phyloP scores from a whole-genome alignment of 192 early-diverging fungal species.

The Allomyces arbusculus region DNA sequence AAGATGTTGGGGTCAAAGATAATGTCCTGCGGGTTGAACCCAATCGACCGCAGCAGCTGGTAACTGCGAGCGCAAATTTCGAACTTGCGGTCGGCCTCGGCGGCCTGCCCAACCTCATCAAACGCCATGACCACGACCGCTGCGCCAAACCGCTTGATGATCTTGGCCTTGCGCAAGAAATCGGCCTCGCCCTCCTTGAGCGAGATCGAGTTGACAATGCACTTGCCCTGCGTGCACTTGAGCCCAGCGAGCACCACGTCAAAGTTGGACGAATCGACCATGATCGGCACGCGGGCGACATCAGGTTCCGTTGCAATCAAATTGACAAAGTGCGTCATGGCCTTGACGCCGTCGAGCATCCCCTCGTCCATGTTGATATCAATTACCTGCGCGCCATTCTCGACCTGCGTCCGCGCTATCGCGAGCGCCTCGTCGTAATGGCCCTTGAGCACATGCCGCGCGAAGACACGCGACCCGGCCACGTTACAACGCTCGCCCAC shows the following conservation, averaged over 20 bases:
- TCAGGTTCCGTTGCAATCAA: slow-evolving; percentile 87
- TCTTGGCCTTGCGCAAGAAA: slow-evolving; percentile 73
- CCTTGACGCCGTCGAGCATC: slow-evolving; percentile 77
- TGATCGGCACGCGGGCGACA: slow-evolving; percentile 65
- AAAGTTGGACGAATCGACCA: slow-evolving; percentile 97
- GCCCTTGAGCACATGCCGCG: slow-evolving; percentile 75
- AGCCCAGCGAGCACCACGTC: slow-evolving; percentile 87
- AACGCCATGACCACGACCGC: slow-evolving; percentile 96
- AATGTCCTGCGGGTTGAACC: slow-evolving; percentile 68
- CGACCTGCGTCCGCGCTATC: slow-evolving; percentile 83
- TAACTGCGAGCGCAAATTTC: slow-evolving; percentile 81
- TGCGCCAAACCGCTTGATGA: slow-evolving; percentile 77
- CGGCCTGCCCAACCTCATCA: slow-evolving; percentile 86
- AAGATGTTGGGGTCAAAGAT: slow-evolving; percentile 86
- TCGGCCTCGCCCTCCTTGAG: slow-evolving; percentile 87
- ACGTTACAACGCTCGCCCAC: slow-evolving; percentile 96
- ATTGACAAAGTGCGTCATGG: slow-evolving; percentile 88
- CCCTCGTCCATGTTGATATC: slow-evolving; percentile 96
- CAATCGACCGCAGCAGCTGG: slow-evolving; percentile 61
- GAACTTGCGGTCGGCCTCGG: slow-evolving; percentile 61
- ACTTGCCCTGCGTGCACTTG: slow-evolving; percentile 91
- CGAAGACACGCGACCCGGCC: slow-evolving; percentile 83
- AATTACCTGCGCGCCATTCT: slow-evolving; percentile 83
- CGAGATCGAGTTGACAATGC: slow-evolving; percentile 92
- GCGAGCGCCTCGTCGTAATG: slow-evolving; percentile 85